Percentiles rank a stretch among this genome's conserved stretches.
Evolutionary conservation across 208 protist genomes (phyloP).

Genomic region (Trypanosoma theileri): DNA sequence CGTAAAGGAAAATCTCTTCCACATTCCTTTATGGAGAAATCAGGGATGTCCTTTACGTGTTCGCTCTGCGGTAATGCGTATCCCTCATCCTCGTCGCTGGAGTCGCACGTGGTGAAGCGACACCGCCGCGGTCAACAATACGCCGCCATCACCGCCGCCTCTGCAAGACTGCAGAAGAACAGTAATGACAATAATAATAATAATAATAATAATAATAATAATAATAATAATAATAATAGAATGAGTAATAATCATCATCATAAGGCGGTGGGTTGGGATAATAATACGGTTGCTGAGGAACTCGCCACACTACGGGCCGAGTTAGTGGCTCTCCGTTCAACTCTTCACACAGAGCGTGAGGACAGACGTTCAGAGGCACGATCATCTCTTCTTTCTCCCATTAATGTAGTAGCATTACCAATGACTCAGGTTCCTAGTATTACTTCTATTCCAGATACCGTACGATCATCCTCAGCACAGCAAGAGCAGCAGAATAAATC

Average conservation of each 20-base stretch:
- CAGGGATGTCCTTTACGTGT: constrained; percentile 33
- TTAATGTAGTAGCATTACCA: constrained; percentile 17
- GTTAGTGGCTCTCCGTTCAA: constrained; percentile 11
- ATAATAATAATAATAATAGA: background rate
- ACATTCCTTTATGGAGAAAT: background rate
- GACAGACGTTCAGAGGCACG: background rate
- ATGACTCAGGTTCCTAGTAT: background rate
- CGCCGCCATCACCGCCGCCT: constrained; percentile 36
- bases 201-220: background rate
- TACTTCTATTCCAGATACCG: background rate
- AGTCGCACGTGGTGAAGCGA: constrained; percentile 72
- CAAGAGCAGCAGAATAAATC: constrained; percentile 9
- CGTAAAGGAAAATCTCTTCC: background rate
- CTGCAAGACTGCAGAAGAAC: constrained; percentile 18
- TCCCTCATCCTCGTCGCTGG: constrained; percentile 48
- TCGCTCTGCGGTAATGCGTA: constrained; percentile 68
- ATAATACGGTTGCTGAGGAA: constrained; percentile 3
- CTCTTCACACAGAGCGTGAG: background rate
- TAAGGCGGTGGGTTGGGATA: background rate
- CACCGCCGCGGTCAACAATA: constrained; percentile 45
- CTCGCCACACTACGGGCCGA: constrained; percentile 19
- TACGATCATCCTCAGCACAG: constrained; percentile 1
- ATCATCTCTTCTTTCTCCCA: constrained; percentile 12
- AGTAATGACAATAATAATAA: background rate
- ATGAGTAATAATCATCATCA: background rate